phyloP scores from a whole-genome alignment of 768 basidiomycete genomes.

The Imleria badia region DNA sequence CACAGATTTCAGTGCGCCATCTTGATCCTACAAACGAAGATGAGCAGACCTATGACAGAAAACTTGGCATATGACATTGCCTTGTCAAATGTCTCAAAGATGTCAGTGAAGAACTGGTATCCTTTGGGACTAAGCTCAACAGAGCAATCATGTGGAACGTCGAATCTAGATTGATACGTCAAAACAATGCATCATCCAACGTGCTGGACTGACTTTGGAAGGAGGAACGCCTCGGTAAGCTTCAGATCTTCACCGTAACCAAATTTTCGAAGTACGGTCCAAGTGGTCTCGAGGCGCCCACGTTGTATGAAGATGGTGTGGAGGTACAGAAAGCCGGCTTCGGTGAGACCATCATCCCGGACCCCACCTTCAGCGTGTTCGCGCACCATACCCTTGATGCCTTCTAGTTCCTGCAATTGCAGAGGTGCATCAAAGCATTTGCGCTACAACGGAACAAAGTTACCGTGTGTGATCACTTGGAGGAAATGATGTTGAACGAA shows the following conservation, averaged over 20 bases:
- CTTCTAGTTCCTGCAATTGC: slow-evolving; percentile 90
- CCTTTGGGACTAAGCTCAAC: slow-evolving; percentile 94
- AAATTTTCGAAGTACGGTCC: slow-evolving; percentile 93
- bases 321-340: slow-evolving; percentile 89
- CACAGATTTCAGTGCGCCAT: slow-evolving; percentile 81
- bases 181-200: slow-evolving; percentile 5
- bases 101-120: slow-evolving; percentile 95
- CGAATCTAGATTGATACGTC: slow-evolving; percentile 58
- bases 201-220: slow-evolving; percentile 68
- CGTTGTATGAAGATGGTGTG: slow-evolving; percentile 97
- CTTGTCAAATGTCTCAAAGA: slow-evolving; percentile 95
- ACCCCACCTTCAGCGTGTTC: slow-evolving; percentile 76
- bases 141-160: slow-evolving; percentile 90
- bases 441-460: slow-evolving; percentile 45
- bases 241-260: slow-evolving; percentile 95
- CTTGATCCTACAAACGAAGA: slow-evolving; percentile 68
- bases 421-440: slow-evolving; percentile 95
- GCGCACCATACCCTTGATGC: slow-evolving; percentile 91
- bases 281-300: slow-evolving; percentile 94
- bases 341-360: slow-evolving; percentile 79
- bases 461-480: neutral
- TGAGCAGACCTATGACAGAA: slow-evolving; percentile 1
- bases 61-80: slow-evolving; percentile 34
- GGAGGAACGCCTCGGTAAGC: slow-evolving; percentile 82
- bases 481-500: slow-evolving; percentile 29